A percentile compares a stretch with the other conserved stretches of the same genome.
Evolutionary conservation across 129 eudicot species (phyloP).

Genomic region (Centella asiatica): DNA sequence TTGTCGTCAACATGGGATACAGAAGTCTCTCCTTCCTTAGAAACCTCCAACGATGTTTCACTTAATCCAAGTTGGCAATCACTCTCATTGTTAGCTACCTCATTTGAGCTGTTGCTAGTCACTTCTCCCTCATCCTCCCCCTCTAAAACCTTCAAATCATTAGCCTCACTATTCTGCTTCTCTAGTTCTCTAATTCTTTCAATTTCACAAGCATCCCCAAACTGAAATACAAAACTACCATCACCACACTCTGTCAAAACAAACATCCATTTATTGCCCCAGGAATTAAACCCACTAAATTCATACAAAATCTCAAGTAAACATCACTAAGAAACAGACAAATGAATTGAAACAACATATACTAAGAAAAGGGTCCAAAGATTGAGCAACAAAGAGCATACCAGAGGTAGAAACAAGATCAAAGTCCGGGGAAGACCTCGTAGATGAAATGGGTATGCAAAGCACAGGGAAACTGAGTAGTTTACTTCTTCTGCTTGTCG

Average conservation of each 20-base stretch:
- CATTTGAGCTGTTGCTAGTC: conserved; percentile 12
- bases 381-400: conserved; percentile 10
- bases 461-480: conserved; percentile 14
- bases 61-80: conserved; percentile 6
- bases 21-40: conserved; percentile 17
- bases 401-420: conserved; percentile 61
- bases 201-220: conserved; percentile 66
- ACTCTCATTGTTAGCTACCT: conserved; percentile 15
- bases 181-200: conserved; percentile 23
- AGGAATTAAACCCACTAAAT: not conserved
- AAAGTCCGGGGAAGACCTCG: conserved; percentile 26
- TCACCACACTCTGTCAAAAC: conserved; percentile 55
- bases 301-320: not conserved
- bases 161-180: conserved; percentile 13
- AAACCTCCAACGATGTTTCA: conserved; percentile 16
- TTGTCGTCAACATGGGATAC: conserved; percentile 18
- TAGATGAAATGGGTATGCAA: conserved; percentile 18
- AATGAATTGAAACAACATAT: not conserved
- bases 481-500: conserved; percentile 17
- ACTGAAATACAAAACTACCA: conserved; percentile 68
- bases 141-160: conserved; percentile 26
- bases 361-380: not conserved
- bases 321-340: not conserved
- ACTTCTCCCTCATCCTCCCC: conserved; percentile 34
- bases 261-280: conserved; percentile 14